Percentiles rank a stretch among this genome's conserved stretches.
phyloP scores from a whole-genome alignment of 2,329 filamentous ascomycete species.

The Fusarium xyrophilum region DNA sequence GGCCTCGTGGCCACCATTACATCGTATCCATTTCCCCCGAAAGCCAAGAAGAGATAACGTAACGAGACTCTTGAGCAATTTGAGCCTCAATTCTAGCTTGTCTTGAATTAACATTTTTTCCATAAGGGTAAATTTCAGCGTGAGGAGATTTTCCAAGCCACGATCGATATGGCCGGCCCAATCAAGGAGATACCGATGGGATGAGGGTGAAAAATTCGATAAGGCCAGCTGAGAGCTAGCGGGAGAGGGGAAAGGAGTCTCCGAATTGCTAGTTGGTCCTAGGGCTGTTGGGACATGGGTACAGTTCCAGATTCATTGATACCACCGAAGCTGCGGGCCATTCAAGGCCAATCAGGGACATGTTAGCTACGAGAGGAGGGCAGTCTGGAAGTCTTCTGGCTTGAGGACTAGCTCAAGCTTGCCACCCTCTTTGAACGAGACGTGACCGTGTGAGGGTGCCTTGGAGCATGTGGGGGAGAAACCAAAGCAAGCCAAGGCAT shows the following conservation, averaged over 20 bases:
- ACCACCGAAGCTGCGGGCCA: conserved; percentile 9
- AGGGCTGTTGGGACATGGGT: conserved; percentile 1
- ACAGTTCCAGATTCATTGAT: conserved; percentile 14
- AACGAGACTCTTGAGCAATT: conserved; percentile 7
- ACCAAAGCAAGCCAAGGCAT: conserved; percentile 7
- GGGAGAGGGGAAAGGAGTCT: conserved; percentile 20
- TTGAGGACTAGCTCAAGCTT: background rate
- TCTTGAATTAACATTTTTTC: background rate
- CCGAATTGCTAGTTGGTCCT: conserved; percentile 15
- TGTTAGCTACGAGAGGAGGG: background rate
- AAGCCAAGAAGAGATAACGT: conserved; percentile 27
- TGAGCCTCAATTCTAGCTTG: conserved; percentile 20
- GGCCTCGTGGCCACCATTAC: conserved; percentile 18
- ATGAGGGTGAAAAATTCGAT: background rate
- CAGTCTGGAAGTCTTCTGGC: conserved; percentile 42
- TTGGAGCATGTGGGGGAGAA: conserved; percentile 21
- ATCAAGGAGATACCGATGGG: conserved; percentile 37
- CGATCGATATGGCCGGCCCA: conserved; percentile 20
- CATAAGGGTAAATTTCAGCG: conserved; percentile 26
- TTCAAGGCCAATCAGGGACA: conserved; percentile 23
- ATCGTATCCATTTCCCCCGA: conserved; percentile 32
- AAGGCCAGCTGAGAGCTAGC: background rate
- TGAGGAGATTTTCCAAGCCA: conserved; percentile 24
- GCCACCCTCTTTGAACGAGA: conserved; percentile 7
- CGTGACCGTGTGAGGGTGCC: conserved; percentile 1